Percentiles rank a stretch among this genome's conserved stretches.
These are phyloP conservation scores for Cyanidioschyzon merolae DNA, from an alignment of 23 red algal genomes.

Conservation along the genomic window DNA sequence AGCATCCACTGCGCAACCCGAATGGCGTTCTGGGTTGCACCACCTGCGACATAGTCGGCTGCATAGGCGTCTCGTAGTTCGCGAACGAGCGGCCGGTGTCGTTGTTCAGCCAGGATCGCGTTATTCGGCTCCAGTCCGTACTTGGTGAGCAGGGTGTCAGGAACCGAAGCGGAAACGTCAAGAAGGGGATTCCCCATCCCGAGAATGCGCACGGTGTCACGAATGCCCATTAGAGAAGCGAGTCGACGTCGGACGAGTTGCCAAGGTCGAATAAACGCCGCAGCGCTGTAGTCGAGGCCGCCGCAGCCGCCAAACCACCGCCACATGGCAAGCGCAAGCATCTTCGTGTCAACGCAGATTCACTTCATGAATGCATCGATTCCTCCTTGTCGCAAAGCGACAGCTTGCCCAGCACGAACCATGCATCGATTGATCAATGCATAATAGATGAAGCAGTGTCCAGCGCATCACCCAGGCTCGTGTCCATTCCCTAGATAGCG, in stretches of 20 bases:
- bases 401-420: no score
- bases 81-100: conserved; percentile 67
- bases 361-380: no score
- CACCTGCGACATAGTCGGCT: conserved; percentile 68
- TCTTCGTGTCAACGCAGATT: no score
- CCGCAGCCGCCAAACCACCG: no score
- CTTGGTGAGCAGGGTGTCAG: conserved; percentile 52
- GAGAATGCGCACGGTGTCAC: conserved; percentile 34
- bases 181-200: conserved; percentile 94
- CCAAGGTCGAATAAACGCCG: no score
- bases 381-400: no score
- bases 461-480: no score
- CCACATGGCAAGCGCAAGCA: no score
- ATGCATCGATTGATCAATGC: no score
- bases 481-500: no score
- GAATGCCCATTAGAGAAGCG: background rate
- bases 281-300: no score
- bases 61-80: conserved; percentile 42
- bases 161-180: conserved; percentile 62
- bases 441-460: no score
- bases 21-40: conserved; percentile 94
- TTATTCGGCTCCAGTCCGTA: conserved; percentile 91
- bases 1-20: conserved; percentile 98
- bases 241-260: background rate
- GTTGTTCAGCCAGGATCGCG: conserved; percentile 86